Base-by-base conservation (phyloP, 139 green algal species). In the Closterium sp. region DNA sequence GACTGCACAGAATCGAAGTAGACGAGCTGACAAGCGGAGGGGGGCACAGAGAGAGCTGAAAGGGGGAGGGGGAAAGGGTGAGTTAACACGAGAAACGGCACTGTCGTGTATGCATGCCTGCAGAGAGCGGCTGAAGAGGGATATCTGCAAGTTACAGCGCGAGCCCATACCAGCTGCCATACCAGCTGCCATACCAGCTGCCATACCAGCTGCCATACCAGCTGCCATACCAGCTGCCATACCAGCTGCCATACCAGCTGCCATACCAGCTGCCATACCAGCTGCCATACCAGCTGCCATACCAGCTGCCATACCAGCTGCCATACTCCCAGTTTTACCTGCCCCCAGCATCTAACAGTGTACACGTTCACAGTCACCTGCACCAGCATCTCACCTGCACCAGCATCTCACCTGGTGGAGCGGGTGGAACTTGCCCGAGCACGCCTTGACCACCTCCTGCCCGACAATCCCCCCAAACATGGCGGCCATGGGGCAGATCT, bases 391-490 rank as follows among this genome's bases (percentile, higher is more conserved):
- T n/a, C n/a, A 85, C 81, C 4, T 12, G 8, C 12, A 85, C 2
- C n/a, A 10, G 12, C 76, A 30, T 85, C 90, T 64, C 87, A 94
- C 91, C 93, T 99, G 98, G 94, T 95, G 94, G 10, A 99, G 88
- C 19, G 98, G 98, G 92, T 98, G 96, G 94, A 99, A 99, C 96
- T 99, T 99, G 87, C 97, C 96, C 38, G 93, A 96, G 35, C 97
- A 96, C 19, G 97, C 98, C 95, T 99, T 99, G 84, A 99, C 96
- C 66, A 98, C 96, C 95, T 99, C 98, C 95, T 99, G 98, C 2
- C 97, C 98, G 43, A 99, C 97, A 43, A 99, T 94, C 81, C 98
- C 98, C 83, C 98, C 98, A 93, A 99, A 97, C 95, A 99, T 98
- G 55, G 99, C 97, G 64, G 99, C 94, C 81, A 98, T 98, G 97